Conservation (phyloP, 176 grass and related monocot species). For the Hordeum marinum region DNA sequence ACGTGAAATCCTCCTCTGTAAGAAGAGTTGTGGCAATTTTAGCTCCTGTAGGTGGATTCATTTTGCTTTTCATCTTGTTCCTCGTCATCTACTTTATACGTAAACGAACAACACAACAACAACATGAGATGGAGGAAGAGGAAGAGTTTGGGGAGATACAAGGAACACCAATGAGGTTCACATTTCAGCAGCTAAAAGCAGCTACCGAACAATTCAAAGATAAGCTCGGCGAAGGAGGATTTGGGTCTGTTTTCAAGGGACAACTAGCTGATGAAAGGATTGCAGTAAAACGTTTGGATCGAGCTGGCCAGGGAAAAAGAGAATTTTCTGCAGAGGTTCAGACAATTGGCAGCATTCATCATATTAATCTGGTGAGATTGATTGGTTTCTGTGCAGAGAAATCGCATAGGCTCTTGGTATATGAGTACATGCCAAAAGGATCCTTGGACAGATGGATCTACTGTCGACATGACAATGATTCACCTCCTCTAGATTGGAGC, state of each 20-base stretch:
- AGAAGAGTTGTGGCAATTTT: neutral
- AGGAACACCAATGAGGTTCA: neutral
- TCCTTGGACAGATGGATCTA: no score
- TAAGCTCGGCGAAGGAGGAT: constrained; percentile 29
- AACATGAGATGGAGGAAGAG: neutral
- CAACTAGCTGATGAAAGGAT: neutral
- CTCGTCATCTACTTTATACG: neutral
- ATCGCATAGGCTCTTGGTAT: no score
- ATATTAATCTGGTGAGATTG: neutral
- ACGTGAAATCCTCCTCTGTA: neutral
- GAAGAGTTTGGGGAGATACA: neutral
- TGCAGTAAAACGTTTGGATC: constrained; percentile 29
- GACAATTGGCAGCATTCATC: constrained; percentile 46
- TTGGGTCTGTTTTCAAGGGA: constrained; percentile 30
- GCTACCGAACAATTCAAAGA: neutral
- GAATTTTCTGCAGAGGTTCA: constrained; percentile 52
- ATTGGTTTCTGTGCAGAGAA: no score
- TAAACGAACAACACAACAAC: neutral
- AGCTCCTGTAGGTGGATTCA: neutral
- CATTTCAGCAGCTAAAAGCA: constrained; percentile 22
- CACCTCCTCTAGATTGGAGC: no score
- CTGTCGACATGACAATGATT: no score
- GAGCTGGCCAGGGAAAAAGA: constrained; percentile 19
- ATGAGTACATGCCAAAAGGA: no score
- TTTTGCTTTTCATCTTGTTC: neutral